Conservation (phyloP, 208 protist genomes). For the Acanthamoeba quina region DNA sequence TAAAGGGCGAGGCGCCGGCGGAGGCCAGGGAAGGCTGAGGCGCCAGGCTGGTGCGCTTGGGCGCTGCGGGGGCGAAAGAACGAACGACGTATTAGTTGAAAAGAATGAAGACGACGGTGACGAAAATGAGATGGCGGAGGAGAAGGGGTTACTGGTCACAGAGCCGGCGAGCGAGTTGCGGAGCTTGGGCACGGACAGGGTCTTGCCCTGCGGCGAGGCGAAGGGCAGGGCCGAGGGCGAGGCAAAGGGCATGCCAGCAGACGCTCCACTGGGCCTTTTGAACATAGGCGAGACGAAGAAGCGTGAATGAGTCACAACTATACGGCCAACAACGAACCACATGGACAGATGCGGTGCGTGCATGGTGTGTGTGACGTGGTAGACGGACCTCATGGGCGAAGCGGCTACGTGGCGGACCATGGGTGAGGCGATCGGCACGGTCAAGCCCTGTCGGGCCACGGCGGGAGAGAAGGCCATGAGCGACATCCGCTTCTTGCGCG, state of each 20-base stretch:
- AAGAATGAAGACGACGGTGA: neutral
- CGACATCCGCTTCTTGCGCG: conserved; percentile 28
- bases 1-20: neutral
- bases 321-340: too few relatives aligned
- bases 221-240: conserved; percentile 6
- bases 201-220: conserved; percentile 4
- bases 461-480: conserved; percentile 33
- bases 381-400: neutral
- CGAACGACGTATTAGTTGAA: neutral
- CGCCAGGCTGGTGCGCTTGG: neutral
- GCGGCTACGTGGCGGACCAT: neutral
- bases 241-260: neutral
- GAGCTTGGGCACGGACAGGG: conserved; percentile 16
- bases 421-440: neutral
- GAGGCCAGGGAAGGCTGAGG: neutral
- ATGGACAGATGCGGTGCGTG: neutral
- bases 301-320: neutral
- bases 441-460: neutral
- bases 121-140: neutral
- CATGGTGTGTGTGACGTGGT: neutral
- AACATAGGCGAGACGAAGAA: neutral
- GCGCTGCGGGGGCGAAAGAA: neutral
- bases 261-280: neutral
- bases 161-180: neutral
- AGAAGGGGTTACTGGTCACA: neutral